A percentile compares a stretch with the other conserved stretches of the same genome.
These are phyloP conservation scores for Byssochlamys sp. DNA, from an alignment of 2,329 filamentous ascomycete species.

Conservation along the genomic window DNA sequence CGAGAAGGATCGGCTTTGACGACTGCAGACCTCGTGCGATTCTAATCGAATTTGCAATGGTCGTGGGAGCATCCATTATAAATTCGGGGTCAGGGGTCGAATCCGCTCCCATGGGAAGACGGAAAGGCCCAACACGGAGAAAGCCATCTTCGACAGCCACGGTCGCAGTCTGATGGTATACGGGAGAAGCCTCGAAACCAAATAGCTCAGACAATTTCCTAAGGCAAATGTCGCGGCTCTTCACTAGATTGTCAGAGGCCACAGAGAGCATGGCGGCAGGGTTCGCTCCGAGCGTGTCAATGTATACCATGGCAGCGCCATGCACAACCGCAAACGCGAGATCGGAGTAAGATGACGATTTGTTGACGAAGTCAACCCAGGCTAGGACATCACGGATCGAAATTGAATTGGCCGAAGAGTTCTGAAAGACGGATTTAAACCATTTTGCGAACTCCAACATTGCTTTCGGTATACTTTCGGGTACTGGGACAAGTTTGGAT, in stretches of 20 bases:
- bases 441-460: slow-evolving; percentile 85
- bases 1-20: slow-evolving; percentile 80
- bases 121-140: slow-evolving; percentile 67
- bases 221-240: slow-evolving; percentile 65
- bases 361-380: slow-evolving; percentile 89
- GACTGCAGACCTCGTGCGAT: slow-evolving; percentile 82
- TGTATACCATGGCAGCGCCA: slow-evolving; percentile 87
- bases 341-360: slow-evolving; percentile 40
- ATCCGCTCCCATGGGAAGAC: slow-evolving; percentile 45
- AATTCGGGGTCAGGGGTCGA: slow-evolving; percentile 52
- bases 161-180: slow-evolving; percentile 57
- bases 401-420: slow-evolving; percentile 64
- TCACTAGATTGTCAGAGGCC: slow-evolving; percentile 57
- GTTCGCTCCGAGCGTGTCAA: slow-evolving; percentile 90
- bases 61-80: slow-evolving; percentile 81
- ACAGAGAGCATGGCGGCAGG: slow-evolving; percentile 76
- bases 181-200: slow-evolving; percentile 49
- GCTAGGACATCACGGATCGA: slow-evolving; percentile 86
- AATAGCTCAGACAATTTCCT: slow-evolving; percentile 61
- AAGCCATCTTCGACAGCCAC: slow-evolving; percentile 46
- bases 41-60: slow-evolving; percentile 78
- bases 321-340: slow-evolving; percentile 55
- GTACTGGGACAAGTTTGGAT: slow-evolving; percentile 56
- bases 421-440: slow-evolving; percentile 75
- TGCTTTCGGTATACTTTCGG: slow-evolving; percentile 50